A percentile compares a stretch with the other conserved stretches of the same genome.
Evolutionary conservation across 148 eudicot genomes (phyloP).

Genomic region (Chenopodium suecicum): DNA sequence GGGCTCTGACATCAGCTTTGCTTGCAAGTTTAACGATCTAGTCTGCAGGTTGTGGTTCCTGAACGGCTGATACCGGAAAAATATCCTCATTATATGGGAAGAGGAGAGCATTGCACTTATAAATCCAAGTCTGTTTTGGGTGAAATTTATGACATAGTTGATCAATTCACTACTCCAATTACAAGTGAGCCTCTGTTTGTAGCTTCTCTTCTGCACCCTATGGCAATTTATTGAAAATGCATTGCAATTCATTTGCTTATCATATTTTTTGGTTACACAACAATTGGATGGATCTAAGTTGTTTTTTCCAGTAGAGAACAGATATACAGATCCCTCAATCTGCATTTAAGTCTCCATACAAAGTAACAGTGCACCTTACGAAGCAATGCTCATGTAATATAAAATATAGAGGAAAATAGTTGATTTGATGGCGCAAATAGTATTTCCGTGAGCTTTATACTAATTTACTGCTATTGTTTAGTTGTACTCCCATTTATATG

Average conservation of each 20-base stretch:
- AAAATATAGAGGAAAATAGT: too few species aligned
- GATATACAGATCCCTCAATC: too few species aligned
- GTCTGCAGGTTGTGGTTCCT: constrained; percentile 47
- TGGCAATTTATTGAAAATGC: neutral
- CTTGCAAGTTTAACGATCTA: neutral
- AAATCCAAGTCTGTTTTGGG: constrained; percentile 66
- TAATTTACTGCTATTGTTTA: too few species aligned
- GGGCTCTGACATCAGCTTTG: neutral
- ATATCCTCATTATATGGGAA: constrained; percentile 65
- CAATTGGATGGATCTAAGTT: too few species aligned
- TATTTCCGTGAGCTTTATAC: too few species aligned
- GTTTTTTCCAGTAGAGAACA: too few species aligned
- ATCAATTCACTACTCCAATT: constrained; percentile 12
- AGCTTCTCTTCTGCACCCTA: neutral
- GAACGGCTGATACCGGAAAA: constrained; percentile 22
- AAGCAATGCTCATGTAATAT: too few species aligned
- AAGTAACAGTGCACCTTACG: too few species aligned
- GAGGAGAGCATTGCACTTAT: constrained; percentile 28
- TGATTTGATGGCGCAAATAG: too few species aligned
- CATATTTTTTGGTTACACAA: too few species aligned
- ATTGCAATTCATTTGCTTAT: neutral
- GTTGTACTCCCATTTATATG: too few species aligned
- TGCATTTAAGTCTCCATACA: too few species aligned
- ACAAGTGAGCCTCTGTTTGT: constrained; percentile 32
- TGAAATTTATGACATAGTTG: constrained; percentile 40